Conservation (phyloP, 768 basidiomycete genomes). For the Rhodotorula graminis region DNA sequence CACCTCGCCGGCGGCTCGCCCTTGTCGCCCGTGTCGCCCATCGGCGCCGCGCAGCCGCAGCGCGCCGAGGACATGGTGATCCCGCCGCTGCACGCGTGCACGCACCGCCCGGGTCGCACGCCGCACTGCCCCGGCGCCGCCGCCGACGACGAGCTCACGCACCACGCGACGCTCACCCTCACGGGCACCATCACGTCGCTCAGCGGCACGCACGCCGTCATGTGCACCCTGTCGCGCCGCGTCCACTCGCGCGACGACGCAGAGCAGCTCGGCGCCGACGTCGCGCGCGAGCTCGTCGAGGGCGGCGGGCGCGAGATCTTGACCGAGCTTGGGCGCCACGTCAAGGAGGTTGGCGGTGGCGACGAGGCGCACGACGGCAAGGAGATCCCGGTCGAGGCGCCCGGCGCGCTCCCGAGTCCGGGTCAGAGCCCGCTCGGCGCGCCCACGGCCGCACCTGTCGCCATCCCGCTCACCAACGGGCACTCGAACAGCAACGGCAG, state of each 20-base stretch:
- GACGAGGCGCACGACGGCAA: conserved; percentile 6
- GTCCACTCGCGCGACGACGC: conserved; percentile 60
- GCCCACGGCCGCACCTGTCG: not conserved
- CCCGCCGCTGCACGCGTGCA: not conserved
- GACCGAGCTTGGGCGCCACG: conserved; percentile 65
- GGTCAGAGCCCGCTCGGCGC: not conserved
- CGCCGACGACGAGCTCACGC: conserved; percentile 8
- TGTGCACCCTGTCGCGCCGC: conserved; percentile 57
- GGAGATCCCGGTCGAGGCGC: conserved; percentile 3
- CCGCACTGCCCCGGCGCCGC: not conserved
- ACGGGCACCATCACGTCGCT: conserved; percentile 80
- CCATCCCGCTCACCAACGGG: not conserved
- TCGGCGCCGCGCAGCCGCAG: not conserved
- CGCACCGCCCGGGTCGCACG: conserved; percentile 9
- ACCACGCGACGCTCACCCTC: conserved; percentile 54
- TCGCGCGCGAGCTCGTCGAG: conserved; percentile 63
- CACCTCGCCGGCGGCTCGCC: too few species aligned
- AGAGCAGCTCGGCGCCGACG: conserved; percentile 61
- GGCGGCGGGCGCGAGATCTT: conserved; percentile 73
- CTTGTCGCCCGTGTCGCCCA: too few species aligned
- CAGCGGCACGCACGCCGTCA: conserved; percentile 66
- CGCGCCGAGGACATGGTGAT: not conserved
- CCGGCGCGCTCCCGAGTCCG: not conserved
- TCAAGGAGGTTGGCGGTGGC: conserved; percentile 19
- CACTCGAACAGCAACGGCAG: not conserved